Evolutionary conservation across 2,329 filamentous ascomycete genomes (phyloP), one percentile per base, ranked within the genome.

Genomic region (Aspergillus ustus): DNA sequence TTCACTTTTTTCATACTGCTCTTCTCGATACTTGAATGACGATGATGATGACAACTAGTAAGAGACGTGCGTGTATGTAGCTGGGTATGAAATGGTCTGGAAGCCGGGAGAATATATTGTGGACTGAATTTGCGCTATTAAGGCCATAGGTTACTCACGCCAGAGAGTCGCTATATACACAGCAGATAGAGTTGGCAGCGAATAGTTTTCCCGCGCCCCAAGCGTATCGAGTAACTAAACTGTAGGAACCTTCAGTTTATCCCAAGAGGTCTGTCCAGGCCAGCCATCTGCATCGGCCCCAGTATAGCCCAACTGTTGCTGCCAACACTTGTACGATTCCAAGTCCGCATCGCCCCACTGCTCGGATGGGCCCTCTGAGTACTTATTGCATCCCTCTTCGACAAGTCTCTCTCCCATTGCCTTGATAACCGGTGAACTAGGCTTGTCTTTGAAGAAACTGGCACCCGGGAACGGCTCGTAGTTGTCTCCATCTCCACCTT

Each of bases 281-380:
- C 57, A 59, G 19, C 57, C 57, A 43, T 59, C 57, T 2, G 57
- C 57, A 43, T 59, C 57, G 1, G 50, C 57, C 6, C 57, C 57
- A 1, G 57, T 59, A 19, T 54, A 59, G 7, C 57, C 57, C 4
- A 59, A 15, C 29, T 53, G 37, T 50, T 59, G 40, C 50, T 59
- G 57, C 57, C 57, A 59, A 29, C 57, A 59, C 17, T 46, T n/a
- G 37, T 59, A 59, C 8, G 37, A 48, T 2, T 50, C 50, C 50
- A 46, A 40, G 7, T 59, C 57, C 43, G 22, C 57, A 28, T 53
- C 57, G 5, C 31, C 53, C 57, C 57, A 59, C 43, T 59, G 49
- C n/a, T 37, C 37, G 3, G 37, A 19, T 9, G 57, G 50, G 8
- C 43, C 57, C 6, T 19, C 19, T 19, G 11, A 17, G 15, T 59